Evolutionary conservation across 2,329 filamentous ascomycete genomes (phyloP).

Genomic region (Fusarium tricinctum): DNA sequence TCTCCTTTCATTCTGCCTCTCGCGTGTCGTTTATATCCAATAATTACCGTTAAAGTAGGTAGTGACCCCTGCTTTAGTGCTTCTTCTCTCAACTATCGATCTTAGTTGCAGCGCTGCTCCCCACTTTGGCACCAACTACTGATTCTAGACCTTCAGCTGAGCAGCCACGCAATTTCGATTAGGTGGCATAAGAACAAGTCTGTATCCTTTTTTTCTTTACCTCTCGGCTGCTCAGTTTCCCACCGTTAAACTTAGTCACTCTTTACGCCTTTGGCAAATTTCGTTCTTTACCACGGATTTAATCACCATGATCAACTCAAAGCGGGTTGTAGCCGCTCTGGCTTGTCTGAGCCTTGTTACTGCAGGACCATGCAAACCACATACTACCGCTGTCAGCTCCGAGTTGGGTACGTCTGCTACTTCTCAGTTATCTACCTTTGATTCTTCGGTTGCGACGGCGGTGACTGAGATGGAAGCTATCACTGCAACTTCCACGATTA

Average conservation of each 20-base stretch:
- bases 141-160: background rate
- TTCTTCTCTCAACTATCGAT: background rate
- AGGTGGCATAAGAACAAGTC: background rate
- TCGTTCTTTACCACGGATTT: background rate
- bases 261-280: background rate
- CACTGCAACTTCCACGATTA: fast-evolving
- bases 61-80: no score
- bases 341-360: background rate
- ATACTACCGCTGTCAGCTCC: background rate
- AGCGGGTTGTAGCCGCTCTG: background rate
- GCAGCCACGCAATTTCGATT: background rate
- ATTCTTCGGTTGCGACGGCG: background rate
- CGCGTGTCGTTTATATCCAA: no score
- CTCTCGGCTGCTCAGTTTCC: background rate
- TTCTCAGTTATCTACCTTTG: background rate
- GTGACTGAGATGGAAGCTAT: background rate
- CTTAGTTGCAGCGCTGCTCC: background rate
- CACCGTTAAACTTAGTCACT: background rate
- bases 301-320: background rate
- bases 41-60: no score
- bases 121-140: background rate
- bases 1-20: no score
- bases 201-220: background rate
- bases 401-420: background rate
- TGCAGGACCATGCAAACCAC: slow-evolving; percentile 5